These are phyloP conservation scores for Epichloe sp. DNA, from an alignment of 2,329 filamentous ascomycete genomes.

Conservation along the genomic window DNA sequence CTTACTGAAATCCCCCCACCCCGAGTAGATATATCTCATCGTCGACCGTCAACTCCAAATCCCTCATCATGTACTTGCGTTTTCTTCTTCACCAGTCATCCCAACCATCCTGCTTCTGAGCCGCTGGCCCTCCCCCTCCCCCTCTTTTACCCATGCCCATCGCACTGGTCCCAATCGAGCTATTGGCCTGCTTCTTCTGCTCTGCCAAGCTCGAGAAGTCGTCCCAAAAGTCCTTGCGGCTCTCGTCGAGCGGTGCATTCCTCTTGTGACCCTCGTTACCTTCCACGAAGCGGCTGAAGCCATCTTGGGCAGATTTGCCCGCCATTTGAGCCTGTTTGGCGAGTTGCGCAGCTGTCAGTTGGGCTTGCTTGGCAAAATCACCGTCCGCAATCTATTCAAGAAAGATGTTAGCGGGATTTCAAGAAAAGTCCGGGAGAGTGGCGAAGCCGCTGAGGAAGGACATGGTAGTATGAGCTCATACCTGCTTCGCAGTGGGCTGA, in stretches of 20 bases:
- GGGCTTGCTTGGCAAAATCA: constrained; percentile 58
- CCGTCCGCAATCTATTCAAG: constrained; percentile 57
- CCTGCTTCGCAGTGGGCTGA: constrained; percentile 61
- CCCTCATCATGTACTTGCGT: not conserved
- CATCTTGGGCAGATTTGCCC: constrained; percentile 62
- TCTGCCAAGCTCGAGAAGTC: constrained; percentile 64
- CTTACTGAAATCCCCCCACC: not conserved
- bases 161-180: constrained; percentile 44
- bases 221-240: constrained; percentile 82
- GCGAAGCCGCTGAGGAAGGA: not conserved
- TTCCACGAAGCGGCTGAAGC: constrained; percentile 80
- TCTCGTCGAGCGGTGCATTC: constrained; percentile 39
- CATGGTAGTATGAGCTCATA: constrained; percentile 1
- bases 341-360: constrained; percentile 49
- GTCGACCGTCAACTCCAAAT: constrained; percentile 9
- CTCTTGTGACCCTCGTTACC: constrained; percentile 37
- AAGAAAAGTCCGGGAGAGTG: not conserved
- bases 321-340: constrained; percentile 55
- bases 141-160: constrained; percentile 40
- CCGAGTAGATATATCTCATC: constrained; percentile 6
- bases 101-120: constrained; percentile 43
- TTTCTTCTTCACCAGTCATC: constrained; percentile 43
- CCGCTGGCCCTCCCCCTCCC: constrained; percentile 17
- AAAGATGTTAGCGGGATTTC: not conserved
- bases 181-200: constrained; percentile 32